phyloP scores from a whole-genome alignment of 139 green algal species.

The Eudorina sp. region DNA sequence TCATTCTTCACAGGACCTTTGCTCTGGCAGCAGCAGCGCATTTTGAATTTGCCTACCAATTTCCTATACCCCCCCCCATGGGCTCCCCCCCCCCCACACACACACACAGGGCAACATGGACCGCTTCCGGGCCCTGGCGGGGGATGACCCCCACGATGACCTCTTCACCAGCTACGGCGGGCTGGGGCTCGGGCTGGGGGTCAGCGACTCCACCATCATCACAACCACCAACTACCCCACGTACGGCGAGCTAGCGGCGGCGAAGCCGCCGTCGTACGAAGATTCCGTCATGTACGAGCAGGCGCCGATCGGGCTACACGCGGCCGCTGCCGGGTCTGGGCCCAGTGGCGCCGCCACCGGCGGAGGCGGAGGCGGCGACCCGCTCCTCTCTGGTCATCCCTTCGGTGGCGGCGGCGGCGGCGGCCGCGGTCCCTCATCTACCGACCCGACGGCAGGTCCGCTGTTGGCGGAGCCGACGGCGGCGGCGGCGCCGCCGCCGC shows the following conservation, averaged over 20 bases:
- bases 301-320: background rate
- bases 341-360: background rate
- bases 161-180: background rate
- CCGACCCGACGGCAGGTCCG: no score
- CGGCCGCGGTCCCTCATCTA: background rate
- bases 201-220: slow-evolving; percentile 28
- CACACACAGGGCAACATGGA: slow-evolving; percentile 42
- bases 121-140: slow-evolving; percentile 32
- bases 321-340: background rate
- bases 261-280: slow-evolving; percentile 62
- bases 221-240: slow-evolving; percentile 49
- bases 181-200: slow-evolving; percentile 13
- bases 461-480: no score
- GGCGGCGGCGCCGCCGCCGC: no score
- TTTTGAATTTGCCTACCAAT: no score
- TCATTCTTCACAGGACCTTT: no score
- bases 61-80: no score
- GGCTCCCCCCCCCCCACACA: background rate
- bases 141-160: background rate
- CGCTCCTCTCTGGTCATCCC: background rate
- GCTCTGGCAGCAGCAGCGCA: no score
- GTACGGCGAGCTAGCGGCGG: slow-evolving; percentile 69
- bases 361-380: background rate
- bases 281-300: slow-evolving; percentile 63
- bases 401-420: background rate